These are phyloP conservation scores for Suhomyces emberorum DNA, from an alignment of 805 yeast genomes.

Conservation along the genomic window DNA sequence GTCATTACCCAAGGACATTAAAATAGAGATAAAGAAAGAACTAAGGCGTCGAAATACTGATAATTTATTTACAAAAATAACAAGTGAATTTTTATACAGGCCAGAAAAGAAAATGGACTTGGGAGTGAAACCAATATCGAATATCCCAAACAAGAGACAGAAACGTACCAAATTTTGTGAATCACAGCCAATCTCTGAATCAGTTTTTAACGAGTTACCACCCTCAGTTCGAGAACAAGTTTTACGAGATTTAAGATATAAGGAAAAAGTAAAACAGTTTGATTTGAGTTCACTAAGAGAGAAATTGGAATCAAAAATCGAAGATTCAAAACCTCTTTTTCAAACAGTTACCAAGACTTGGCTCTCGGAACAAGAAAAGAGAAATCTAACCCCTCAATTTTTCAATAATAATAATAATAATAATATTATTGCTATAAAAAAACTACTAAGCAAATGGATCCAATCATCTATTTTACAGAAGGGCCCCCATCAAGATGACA, in stretches of 20 bases:
- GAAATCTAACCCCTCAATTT: constrained; percentile 8
- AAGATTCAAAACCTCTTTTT: constrained; percentile 11
- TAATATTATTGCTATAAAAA: too few species aligned
- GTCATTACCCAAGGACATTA: constrained; percentile 63
- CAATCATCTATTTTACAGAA: constrained; percentile 22
- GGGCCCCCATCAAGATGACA: constrained; percentile 37
- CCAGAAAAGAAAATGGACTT: too few species aligned
- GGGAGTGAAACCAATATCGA: too few species aligned
- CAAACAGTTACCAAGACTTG: constrained; percentile 18
- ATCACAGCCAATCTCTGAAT: constrained; percentile 32
- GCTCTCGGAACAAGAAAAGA: constrained; percentile 17
- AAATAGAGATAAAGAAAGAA: constrained; percentile 56
- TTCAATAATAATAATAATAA: too few species aligned
- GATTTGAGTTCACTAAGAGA: constrained; percentile 25
- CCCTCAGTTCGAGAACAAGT: constrained; percentile 36
- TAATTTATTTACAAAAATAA: too few species aligned
- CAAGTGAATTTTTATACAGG: too few species aligned
- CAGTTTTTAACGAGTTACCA: constrained; percentile 37
- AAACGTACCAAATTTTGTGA: too few species aligned
- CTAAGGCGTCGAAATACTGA: constrained; percentile 46
- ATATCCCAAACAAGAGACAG: too few species aligned
- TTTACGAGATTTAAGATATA: constrained; percentile 31
- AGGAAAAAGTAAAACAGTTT: constrained; percentile 22
- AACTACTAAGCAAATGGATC: constrained; percentile 33
- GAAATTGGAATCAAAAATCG: constrained; percentile 17